A percentile compares a stretch with the other conserved stretches of the same genome.
These are phyloP conservation scores for Cinnamomum micranthum DNA, from an alignment of 164 flowering plant genomes.

Conservation along the genomic window DNA sequence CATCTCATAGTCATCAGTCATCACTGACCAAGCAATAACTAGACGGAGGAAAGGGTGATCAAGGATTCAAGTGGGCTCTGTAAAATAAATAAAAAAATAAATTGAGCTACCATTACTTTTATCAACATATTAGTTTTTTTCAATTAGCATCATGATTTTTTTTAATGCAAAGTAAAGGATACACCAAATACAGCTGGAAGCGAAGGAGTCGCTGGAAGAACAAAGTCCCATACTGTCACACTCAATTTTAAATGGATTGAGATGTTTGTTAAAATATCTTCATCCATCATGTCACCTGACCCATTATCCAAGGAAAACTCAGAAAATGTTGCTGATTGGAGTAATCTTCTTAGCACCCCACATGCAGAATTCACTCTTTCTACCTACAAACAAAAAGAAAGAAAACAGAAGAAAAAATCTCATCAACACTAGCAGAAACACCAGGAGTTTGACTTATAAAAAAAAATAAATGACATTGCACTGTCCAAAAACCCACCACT, in stretches of 20 bases:
- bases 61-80: too few species aligned
- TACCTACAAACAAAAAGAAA: conserved; percentile 49
- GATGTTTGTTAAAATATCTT: conserved; percentile 63
- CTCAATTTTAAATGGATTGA: conserved; percentile 67
- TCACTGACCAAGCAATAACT: too few species aligned
- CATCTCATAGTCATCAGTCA: too few species aligned
- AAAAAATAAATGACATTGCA: not conserved
- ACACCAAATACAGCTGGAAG: conserved; percentile 98
- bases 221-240: conserved; percentile 90
- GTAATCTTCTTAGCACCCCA: conserved; percentile 57
- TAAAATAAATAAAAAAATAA: not conserved
- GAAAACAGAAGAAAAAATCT: not conserved
- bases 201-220: conserved; percentile 84
- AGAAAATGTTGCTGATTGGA: conserved; percentile 61
- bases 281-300: conserved; percentile 82
- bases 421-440: conserved; percentile 1
- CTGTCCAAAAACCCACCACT: conserved; percentile 44
- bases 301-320: conserved; percentile 67
- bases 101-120: not conserved
- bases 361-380: conserved; percentile 64
- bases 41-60: too few species aligned
- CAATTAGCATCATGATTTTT: too few species aligned
- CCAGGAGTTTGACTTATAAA: not conserved
- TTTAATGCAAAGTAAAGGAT: conserved; percentile 38
- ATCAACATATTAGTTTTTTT: not conserved